phyloP scores from a whole-genome alignment of 2,329 filamentous ascomycete genomes.

The Pseudogymnoascus sp. region DNA sequence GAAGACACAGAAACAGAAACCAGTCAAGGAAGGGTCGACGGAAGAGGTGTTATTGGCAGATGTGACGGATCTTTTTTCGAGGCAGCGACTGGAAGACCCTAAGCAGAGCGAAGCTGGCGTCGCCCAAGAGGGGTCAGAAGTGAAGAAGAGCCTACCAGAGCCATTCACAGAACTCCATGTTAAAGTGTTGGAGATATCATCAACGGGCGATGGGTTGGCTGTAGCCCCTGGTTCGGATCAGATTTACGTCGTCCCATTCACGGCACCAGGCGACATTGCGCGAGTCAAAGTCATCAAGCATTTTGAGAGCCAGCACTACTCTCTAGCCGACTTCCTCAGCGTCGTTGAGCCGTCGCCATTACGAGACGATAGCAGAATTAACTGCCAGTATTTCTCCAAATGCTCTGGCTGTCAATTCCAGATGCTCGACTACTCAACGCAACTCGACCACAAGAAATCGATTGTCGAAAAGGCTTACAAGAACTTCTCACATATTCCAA shows the following conservation, averaged over 20 bases:
- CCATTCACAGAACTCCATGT: slow-evolving; percentile 71
- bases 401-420: slow-evolving; percentile 97
- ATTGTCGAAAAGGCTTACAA: slow-evolving; percentile 87
- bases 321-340: slow-evolving; percentile 73
- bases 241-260: slow-evolving; percentile 83
- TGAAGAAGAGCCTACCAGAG: slow-evolving; percentile 46
- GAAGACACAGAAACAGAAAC: slow-evolving; percentile 51
- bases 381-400: slow-evolving; percentile 77
- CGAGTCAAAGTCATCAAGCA: slow-evolving; percentile 74
- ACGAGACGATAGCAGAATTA: slow-evolving; percentile 69
- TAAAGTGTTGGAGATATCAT: slow-evolving; percentile 74
- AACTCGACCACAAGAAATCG: slow-evolving; percentile 74
- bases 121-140: slow-evolving; percentile 20
- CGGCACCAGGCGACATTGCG: slow-evolving; percentile 75
- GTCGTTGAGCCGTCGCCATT: slow-evolving; percentile 65
- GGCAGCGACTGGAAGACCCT: slow-evolving; percentile 28
- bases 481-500: slow-evolving; percentile 80
- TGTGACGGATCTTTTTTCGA: slow-evolving; percentile 46
- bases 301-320: slow-evolving; percentile 57
- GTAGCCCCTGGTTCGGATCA: slow-evolving; percentile 54
- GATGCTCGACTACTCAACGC: slow-evolving; percentile 84
- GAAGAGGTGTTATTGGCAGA: slow-evolving; percentile 63
- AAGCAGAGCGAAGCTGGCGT: slow-evolving; percentile 23
- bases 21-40: slow-evolving; percentile 49
- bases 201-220: slow-evolving; percentile 85